Conservation (phyloP, 164 flowering plant genomes). For the Tetracentron sinense region DNA sequence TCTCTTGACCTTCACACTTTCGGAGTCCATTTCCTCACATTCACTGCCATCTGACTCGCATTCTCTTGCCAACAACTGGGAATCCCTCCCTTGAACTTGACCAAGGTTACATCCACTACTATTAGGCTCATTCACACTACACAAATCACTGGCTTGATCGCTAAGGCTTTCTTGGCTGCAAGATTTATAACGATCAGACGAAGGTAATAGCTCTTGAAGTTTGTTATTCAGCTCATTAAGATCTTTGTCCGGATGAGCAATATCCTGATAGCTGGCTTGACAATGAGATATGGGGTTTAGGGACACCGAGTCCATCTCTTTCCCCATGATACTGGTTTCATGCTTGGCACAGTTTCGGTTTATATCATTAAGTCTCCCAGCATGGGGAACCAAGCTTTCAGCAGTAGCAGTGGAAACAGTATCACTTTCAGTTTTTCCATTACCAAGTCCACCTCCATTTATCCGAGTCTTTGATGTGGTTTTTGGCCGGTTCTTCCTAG, state of each 20-base stretch:
- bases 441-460: slow-evolving; percentile 26
- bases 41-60: slow-evolving; percentile 38
- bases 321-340: slow-evolving; percentile 14
- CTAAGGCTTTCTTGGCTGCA: slow-evolving; percentile 18
- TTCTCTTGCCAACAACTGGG: slow-evolving; percentile 4
- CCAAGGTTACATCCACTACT: slow-evolving; percentile 11
- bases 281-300: background rate
- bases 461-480: slow-evolving; percentile 5
- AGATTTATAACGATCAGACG: slow-evolving; percentile 15
- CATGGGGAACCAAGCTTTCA: slow-evolving; percentile 14
- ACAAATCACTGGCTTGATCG: slow-evolving; percentile 21
- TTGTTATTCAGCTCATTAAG: slow-evolving; percentile 12
- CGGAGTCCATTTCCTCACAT: slow-evolving; percentile 34
- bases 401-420: slow-evolving; percentile 12
- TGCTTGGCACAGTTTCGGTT: slow-evolving; percentile 11
- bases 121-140: slow-evolving; percentile 21
- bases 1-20: slow-evolving; percentile 54
- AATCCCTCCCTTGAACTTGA: slow-evolving; percentile 16
- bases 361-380: slow-evolving; percentile 18
- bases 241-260: slow-evolving; percentile 12
- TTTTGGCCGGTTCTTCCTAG: slow-evolving; percentile 20
- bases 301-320: slow-evolving; percentile 5
- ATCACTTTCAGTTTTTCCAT: slow-evolving; percentile 26
- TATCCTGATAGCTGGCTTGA: slow-evolving; percentile 5
- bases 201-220: slow-evolving; percentile 16